Conservation (phyloP, 345 rosid species). For the Populus ilicifolia region DNA sequence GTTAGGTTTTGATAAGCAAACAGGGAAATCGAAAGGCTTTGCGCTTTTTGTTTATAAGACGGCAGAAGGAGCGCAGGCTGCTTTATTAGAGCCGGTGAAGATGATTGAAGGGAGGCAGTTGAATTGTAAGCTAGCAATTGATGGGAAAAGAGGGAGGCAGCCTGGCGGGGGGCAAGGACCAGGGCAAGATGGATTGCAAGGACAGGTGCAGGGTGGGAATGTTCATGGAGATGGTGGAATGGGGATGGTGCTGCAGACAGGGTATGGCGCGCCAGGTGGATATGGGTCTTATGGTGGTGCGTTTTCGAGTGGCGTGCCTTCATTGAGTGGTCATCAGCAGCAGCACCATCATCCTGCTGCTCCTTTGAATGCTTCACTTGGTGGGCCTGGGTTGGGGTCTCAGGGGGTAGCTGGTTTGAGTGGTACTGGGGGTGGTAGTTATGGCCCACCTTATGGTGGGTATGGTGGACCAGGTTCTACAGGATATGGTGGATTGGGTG, state of each 20-base stretch:
- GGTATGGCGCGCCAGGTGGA: slow-evolving; percentile 36
- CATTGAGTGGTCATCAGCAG: too few species aligned
- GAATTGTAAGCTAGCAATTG: slow-evolving; percentile 71
- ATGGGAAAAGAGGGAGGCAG: slow-evolving; percentile 41
- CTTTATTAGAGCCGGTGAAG: slow-evolving; percentile 69
- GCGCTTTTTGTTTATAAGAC: slow-evolving; percentile 84
- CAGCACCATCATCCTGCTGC: slow-evolving; percentile 14
- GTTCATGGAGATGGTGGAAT: slow-evolving; percentile 59
- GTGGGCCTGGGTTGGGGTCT: slow-evolving; percentile 20
- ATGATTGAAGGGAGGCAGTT: slow-evolving; percentile 65
- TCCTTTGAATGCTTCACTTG: background rate
- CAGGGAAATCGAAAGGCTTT: slow-evolving; percentile 79
- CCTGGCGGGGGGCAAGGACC: slow-evolving; percentile 22
- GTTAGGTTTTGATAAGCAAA: slow-evolving; percentile 75
- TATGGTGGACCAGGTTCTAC: slow-evolving; percentile 10
- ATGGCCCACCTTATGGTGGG: slow-evolving; percentile 12
- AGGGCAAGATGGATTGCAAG: too few species aligned
- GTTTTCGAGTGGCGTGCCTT: slow-evolving; percentile 32
- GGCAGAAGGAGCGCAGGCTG: slow-evolving; percentile 69
- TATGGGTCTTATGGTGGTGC: slow-evolving; percentile 39
- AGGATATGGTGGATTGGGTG: slow-evolving; percentile 15
- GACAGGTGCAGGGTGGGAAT: slow-evolving; percentile 25
- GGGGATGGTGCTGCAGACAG: slow-evolving; percentile 50
- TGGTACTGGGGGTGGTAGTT: slow-evolving; percentile 10
- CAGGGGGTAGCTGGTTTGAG: background rate